phyloP scores from a whole-genome alignment of 2,329 filamentous ascomycete genomes.

The Leptographium flavum region DNA sequence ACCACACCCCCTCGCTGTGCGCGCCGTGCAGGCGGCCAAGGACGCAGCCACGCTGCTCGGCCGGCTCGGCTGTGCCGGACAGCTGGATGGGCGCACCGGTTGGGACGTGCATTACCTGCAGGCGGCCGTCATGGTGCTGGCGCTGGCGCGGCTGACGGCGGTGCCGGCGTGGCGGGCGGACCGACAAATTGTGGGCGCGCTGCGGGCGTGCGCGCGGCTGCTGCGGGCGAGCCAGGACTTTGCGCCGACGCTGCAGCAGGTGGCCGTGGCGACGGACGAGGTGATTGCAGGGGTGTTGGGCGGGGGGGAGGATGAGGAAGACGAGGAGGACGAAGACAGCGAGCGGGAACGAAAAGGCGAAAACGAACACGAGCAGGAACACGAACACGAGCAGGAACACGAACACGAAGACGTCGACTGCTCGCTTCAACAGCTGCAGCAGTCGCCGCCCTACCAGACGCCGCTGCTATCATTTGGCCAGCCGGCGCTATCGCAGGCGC shows the following conservation, averaged over 20 bases:
- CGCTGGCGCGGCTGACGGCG: conserved; percentile 8
- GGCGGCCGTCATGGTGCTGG: conserved; percentile 9
- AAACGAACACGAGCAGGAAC: background rate
- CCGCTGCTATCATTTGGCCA: background rate
- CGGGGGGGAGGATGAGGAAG: background rate
- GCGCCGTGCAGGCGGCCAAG: conserved; percentile 8
- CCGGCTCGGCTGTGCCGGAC: conserved; percentile 6
- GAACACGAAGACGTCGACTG: background rate
- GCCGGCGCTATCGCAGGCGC: background rate
- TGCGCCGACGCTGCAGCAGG: conserved; percentile 10
- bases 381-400: background rate
- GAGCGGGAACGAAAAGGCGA: too few species aligned
- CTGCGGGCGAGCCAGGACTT: conserved; percentile 8
- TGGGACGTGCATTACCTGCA: conserved; percentile 12
- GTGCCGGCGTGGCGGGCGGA: conserved; percentile 5
- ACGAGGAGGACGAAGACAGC: background rate
- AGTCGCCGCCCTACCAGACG: background rate
- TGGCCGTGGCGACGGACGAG: conserved; percentile 9
- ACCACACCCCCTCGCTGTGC: background rate
- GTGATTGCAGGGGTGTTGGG: too few species aligned
- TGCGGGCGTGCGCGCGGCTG: conserved; percentile 6
- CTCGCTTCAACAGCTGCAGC: background rate
- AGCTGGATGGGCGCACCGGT: conserved; percentile 11
- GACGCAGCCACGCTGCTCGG: conserved; percentile 6
- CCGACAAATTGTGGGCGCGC: conserved; percentile 2